phyloP scores from a whole-genome alignment of 306 rosid genomes.

The Quercus robur region DNA sequence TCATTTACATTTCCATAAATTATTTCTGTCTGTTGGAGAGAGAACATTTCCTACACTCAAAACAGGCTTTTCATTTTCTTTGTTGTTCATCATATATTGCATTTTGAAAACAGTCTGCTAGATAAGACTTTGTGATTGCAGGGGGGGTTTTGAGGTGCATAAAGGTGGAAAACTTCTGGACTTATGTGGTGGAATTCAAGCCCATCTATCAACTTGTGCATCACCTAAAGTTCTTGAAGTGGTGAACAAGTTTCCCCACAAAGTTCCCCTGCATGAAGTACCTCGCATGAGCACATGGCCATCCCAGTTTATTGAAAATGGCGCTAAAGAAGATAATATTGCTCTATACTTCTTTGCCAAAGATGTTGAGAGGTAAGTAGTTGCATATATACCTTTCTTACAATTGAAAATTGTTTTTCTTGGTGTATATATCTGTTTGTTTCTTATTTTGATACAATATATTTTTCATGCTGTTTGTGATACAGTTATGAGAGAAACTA shows the following conservation, averaged over 20 bases:
- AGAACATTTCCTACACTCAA: background rate
- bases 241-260: conserved; percentile 49
- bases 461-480: conserved; percentile 13
- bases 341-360: conserved; percentile 92
- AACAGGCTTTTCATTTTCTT: conserved; percentile 1
- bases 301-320: conserved; percentile 62
- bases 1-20: conserved; percentile 24
- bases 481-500: conserved; percentile 77
- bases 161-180: conserved; percentile 54
- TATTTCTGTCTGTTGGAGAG: conserved; percentile 8
- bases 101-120: conserved; percentile 13
- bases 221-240: conserved; percentile 73
- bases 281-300: conserved; percentile 91
- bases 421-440: conserved; percentile 7
- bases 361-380: conserved; percentile 67
- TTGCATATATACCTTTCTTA: conserved; percentile 5
- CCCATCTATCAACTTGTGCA: conserved; percentile 76
- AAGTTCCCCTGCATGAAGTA: conserved; percentile 64
- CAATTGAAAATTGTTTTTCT: background rate
- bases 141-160: conserved; percentile 77
- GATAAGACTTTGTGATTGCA: conserved; percentile 34
- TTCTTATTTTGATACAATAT: background rate
- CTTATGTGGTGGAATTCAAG: conserved; percentile 71
- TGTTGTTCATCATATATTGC: conserved; percentile 14
- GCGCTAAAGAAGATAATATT: conserved; percentile 80